A percentile compares a stretch with the other conserved stretches of the same genome.
phyloP scores from a whole-genome alignment of 352 stramenopile species.

The Pythium biforme region DNA sequence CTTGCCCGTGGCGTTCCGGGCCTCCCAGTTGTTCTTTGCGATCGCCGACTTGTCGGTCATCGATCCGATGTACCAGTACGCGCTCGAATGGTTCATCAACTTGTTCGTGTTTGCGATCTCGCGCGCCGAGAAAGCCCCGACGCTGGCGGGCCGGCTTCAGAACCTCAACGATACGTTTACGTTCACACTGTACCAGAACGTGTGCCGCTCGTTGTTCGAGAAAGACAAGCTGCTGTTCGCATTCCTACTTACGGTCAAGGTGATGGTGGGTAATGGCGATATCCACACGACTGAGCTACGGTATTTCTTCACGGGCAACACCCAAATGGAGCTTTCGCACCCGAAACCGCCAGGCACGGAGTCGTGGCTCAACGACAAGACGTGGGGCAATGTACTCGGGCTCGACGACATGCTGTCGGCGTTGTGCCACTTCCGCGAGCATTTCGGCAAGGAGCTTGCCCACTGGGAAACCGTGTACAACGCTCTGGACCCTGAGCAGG shows the following conservation, averaged over 20 bases:
- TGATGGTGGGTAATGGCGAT: constrained; percentile 78
- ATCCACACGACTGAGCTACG: constrained; percentile 81
- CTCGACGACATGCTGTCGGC: constrained; percentile 53
- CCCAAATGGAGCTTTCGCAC: constrained; percentile 87
- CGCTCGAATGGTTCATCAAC: constrained; percentile 95
- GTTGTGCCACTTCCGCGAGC: constrained; percentile 50
- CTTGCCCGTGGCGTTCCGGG: constrained; percentile 87
- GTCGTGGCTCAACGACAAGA: constrained; percentile 87
- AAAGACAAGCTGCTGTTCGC: constrained; percentile 96
- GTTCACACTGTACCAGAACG: constrained; percentile 93
- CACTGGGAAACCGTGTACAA: constrained; percentile 85
- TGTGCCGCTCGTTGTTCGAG: constrained; percentile 96
- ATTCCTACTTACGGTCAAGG: constrained; percentile 93
- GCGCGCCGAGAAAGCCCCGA: constrained; percentile 68
- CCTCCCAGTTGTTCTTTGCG: constrained; percentile 94
- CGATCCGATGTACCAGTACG: constrained; percentile 97
- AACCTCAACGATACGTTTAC: constrained; percentile 96
- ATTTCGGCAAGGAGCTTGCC: constrained; percentile 49
- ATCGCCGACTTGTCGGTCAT: constrained; percentile 92
- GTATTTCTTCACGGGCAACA: constrained; percentile 93
- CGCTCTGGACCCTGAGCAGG: constrained; percentile 74
- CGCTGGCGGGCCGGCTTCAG: constrained; percentile 77
- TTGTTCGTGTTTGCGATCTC: constrained; percentile 92
- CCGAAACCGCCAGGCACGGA: constrained; percentile 57
- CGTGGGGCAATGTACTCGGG: constrained; percentile 87